A percentile compares a stretch with the other conserved stretches of the same genome.
Evolutionary conservation across 2,329 filamentous ascomycete genomes (phyloP).

Genomic region (Celoporthe dispersa): DNA sequence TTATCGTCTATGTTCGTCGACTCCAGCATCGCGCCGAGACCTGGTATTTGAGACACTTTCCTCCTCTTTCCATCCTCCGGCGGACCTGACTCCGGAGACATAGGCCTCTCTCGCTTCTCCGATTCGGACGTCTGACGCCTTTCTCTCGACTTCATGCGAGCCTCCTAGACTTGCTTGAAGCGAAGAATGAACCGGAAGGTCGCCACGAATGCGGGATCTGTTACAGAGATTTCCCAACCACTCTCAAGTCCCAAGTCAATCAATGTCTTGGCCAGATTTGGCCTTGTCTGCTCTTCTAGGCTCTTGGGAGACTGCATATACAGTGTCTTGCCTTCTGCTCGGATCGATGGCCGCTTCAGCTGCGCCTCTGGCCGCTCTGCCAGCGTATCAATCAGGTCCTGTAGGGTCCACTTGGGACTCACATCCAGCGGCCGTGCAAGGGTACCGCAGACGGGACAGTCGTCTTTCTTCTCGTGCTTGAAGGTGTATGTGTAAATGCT

Average conservation of each 20-base stretch:
- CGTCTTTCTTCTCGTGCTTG: constrained; percentile 88
- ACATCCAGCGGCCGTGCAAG: constrained; percentile 76
- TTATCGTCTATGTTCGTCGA: not conserved
- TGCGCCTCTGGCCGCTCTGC: constrained; percentile 86
- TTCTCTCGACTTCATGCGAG: constrained; percentile 6
- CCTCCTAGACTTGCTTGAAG: constrained; percentile 43
- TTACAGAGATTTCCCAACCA: constrained; percentile 89
- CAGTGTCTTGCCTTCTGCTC: constrained; percentile 77
- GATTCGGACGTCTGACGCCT: not conserved
- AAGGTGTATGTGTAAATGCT: constrained; percentile 98
- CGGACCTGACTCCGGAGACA: not conserved
- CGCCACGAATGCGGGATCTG: constrained; percentile 85
- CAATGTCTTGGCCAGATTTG: constrained; percentile 80
- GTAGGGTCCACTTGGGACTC: constrained; percentile 72
- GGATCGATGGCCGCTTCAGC: constrained; percentile 89
- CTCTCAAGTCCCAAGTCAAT: constrained; percentile 72
- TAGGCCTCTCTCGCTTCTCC: constrained; percentile 7
- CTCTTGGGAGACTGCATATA: constrained; percentile 87
- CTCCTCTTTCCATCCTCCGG: constrained; percentile 14
- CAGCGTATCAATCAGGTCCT: constrained; percentile 84
- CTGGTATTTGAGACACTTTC: constrained; percentile 1
- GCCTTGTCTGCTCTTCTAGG: constrained; percentile 81
- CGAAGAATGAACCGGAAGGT: constrained; percentile 62
- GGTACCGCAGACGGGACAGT: constrained; percentile 93
- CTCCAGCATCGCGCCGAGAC: not conserved